These are phyloP conservation scores for Stagonosporopsis chrysanthemi DNA, from an alignment of 2,329 filamentous ascomycete genomes.

Conservation along the genomic window DNA sequence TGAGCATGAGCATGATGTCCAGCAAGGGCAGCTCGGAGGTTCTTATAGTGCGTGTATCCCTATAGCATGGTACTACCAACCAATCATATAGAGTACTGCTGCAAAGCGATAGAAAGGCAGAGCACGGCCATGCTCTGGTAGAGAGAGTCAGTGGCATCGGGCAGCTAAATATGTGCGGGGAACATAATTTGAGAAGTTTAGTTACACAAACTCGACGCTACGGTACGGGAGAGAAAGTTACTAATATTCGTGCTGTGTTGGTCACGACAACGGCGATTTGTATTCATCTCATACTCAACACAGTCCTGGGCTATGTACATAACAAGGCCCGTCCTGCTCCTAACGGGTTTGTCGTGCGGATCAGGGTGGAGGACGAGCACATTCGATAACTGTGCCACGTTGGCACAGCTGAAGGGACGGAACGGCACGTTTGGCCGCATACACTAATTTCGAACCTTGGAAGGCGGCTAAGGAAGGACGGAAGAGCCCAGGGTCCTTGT, in stretches of 20 bases:
- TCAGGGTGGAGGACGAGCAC: too few relatives aligned
- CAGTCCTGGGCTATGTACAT: too few relatives aligned
- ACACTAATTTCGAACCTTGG: background rate
- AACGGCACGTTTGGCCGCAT: background rate
- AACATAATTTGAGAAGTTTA: too few relatives aligned
- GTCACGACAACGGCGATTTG: too few relatives aligned
- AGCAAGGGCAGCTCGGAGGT: background rate
- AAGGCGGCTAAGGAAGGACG: background rate
- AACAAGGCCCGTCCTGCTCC: too few relatives aligned
- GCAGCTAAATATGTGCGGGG: too few relatives aligned
- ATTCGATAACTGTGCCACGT: too few relatives aligned
- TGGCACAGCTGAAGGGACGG: background rate
- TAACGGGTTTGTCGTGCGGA: too few relatives aligned
- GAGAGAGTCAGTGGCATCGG: background rate
- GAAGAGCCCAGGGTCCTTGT: background rate
- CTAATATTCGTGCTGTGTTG: too few relatives aligned
- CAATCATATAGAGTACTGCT: background rate
- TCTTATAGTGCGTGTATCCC: background rate
- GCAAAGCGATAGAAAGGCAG: background rate
- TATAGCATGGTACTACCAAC: background rate
- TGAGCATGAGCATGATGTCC: background rate
- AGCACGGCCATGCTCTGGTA: background rate
- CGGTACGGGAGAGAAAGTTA: background rate
- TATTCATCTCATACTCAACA: too few relatives aligned
- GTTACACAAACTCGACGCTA: too few relatives aligned